Conservation (phyloP, 108 stramenopile genomes). For the Parietichytrium sp. region DNA sequence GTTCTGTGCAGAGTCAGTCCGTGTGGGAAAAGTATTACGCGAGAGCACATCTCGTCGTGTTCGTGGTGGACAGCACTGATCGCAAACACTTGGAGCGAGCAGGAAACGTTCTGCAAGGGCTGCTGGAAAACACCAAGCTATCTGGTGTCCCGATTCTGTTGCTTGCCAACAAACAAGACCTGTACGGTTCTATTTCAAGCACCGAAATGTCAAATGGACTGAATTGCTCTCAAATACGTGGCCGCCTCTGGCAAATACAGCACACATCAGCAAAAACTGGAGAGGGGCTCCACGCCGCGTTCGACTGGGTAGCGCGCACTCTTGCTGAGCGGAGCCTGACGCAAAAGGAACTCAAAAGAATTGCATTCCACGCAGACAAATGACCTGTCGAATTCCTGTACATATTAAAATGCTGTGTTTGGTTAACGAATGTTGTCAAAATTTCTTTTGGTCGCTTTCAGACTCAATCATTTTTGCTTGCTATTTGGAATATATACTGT, state of each 20-base stretch:
- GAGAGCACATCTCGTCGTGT: background rate
- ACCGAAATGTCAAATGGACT: conserved; percentile 27
- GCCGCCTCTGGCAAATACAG: conserved; percentile 23
- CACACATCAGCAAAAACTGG: conserved; percentile 7
- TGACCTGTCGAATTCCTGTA: no score
- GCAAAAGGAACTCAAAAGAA: background rate
- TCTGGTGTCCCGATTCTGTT: background rate
- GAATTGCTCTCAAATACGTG: conserved; percentile 27
- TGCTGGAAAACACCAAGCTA: background rate
- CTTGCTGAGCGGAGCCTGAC: background rate
- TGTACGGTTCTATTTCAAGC: background rate
- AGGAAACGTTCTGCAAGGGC: background rate
- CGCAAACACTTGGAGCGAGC: background rate
- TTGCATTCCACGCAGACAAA: background rate
- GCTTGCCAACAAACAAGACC: conserved; percentile 16
- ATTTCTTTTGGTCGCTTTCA: no score
- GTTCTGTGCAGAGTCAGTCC: background rate
- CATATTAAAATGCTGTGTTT: background rate
- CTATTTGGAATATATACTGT: no score
- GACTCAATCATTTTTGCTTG: no score
- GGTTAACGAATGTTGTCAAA: no score
- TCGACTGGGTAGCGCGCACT: background rate
- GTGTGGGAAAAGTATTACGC: background rate
- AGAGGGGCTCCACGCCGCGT: background rate
- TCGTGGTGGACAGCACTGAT: conserved; percentile 33